Base-by-base conservation (phyloP, 164 flowering plant genomes). In the Piper longum region DNA sequence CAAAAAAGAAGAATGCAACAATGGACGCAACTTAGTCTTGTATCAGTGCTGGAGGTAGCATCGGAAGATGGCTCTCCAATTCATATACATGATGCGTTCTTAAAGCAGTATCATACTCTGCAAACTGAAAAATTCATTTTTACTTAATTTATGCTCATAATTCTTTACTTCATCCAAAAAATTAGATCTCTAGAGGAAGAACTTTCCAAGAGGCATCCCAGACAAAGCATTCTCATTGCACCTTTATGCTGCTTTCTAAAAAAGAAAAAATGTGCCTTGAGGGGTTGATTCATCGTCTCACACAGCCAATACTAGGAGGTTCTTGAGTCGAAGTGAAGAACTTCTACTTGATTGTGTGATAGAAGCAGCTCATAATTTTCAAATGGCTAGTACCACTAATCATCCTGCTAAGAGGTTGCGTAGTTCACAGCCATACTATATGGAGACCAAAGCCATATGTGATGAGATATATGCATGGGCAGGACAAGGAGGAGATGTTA, bases 1-100 rank as follows among this genome's bases (percentile, higher is more conserved):
- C 73, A 66, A 60, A 48, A 76, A 64, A 72, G 63, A 62, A 43
- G 57, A 62, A 41, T 57, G 16, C 78, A 74, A 67, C 77, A 73
- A 17, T 60, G 66, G 54, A 80, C 67, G 70, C 82, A 80, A 62
- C 73, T 68, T 63, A 80, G 82, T 68, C 89, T 83, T 55, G 82
- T 75, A 0, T 84, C 89, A 64, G 82, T 81, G 7, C 75, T 82
- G 19, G 80, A 72, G 55, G 14, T 65, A 42, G 59, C 69, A 8
- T 60, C 66, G n/a, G 56, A 59, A 60, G 66, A 71, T 63, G 70
- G 63, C 54, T 74, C 71, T 44, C 67, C 71, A 48, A 9, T 64
- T 45, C 52, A 62, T 54, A 64, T 9, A n/a, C 66, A 59, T n/a
- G 8, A 71, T 76, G 7, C 63, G 73, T 64, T 64, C 65, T 41